phyloP scores from a whole-genome alignment of 73 alveolate genomes.

The Paramecium pentaurelia region DNA sequence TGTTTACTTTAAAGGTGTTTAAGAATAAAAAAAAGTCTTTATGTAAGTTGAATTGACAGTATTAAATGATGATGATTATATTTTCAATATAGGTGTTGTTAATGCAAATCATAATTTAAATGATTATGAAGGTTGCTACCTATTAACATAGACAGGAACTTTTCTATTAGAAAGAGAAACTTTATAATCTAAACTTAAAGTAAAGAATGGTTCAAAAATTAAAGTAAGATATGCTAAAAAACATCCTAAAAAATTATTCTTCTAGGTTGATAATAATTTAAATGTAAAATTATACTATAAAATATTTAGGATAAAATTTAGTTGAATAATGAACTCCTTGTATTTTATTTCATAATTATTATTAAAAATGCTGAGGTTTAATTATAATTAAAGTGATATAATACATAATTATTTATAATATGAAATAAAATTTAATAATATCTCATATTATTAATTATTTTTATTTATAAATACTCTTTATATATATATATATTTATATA shows the following conservation, averaged over 20 bases:
- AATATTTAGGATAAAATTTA: neutral
- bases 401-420: neutral
- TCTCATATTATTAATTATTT: neutral
- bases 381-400: neutral
- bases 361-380: neutral
- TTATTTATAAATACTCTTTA: neutral
- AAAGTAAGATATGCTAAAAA: neutral
- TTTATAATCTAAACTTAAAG: neutral
- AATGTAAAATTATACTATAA: neutral
- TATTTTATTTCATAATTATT: neutral
- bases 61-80: neutral
- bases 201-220: neutral
- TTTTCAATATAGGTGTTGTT: neutral
- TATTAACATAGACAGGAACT: neutral
- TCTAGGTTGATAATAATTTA: neutral
- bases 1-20: neutral
- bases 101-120: neutral
- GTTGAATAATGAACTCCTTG: neutral
- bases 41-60: neutral
- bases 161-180: neutral
- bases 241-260: neutral
- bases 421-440: neutral
- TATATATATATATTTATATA: neutral
- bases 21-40: neutral
- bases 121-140: neutral